These are phyloP conservation scores for Dothiorella sarmentorum DNA, from an alignment of 2,329 filamentous ascomycete species.

Conservation along the genomic window DNA sequence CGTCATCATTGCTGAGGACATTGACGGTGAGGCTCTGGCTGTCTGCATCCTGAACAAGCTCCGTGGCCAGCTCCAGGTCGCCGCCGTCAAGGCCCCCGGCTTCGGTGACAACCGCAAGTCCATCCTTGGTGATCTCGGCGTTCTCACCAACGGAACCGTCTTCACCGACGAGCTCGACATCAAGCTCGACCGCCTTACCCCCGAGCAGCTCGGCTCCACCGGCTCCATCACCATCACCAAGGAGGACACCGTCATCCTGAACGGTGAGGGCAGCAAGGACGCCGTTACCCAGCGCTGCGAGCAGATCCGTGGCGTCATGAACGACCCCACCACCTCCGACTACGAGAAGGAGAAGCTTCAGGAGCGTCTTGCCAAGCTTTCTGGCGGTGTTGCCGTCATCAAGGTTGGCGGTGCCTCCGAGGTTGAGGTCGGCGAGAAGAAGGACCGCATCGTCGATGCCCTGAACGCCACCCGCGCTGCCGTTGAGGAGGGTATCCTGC, in stretches of 20 bases:
- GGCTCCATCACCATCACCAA: slow-evolving; percentile 99
- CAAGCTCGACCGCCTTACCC: slow-evolving; percentile 97
- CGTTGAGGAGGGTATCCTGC: slow-evolving; percentile 98
- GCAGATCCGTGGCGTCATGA: slow-evolving; percentile 97
- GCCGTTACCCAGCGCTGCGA: slow-evolving; percentile 91
- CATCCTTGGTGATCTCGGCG: slow-evolving; percentile 92
- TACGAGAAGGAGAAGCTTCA: slow-evolving; percentile 99
- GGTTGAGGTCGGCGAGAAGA: slow-evolving; percentile 99
- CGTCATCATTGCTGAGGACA: slow-evolving; percentile 98
- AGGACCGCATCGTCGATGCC: slow-evolving; percentile 98
- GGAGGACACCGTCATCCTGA: slow-evolving; percentile 98
- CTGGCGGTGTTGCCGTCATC: slow-evolving; percentile 97
- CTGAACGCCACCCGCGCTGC: slow-evolving; percentile 96
- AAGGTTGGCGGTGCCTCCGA: slow-evolving; percentile 97
- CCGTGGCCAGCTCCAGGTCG: slow-evolving; percentile 97
- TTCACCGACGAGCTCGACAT: slow-evolving; percentile 98
- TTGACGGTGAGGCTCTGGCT: slow-evolving; percentile 95
- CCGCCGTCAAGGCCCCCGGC: slow-evolving; percentile 96
- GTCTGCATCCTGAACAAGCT: slow-evolving; percentile 99
- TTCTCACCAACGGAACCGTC: slow-evolving; percentile 94
- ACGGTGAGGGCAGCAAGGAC: slow-evolving; percentile 95
- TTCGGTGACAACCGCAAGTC: slow-evolving; percentile 99
- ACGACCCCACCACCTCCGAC: slow-evolving; percentile 88
- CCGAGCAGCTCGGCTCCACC: slow-evolving; percentile 93
- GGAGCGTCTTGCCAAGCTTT: slow-evolving; percentile 98